Evolutionary conservation across 177 flowering plant genomes (phyloP), one percentile per base, ranked within the genome.

Genomic region (Vitis hybrid): DNA sequence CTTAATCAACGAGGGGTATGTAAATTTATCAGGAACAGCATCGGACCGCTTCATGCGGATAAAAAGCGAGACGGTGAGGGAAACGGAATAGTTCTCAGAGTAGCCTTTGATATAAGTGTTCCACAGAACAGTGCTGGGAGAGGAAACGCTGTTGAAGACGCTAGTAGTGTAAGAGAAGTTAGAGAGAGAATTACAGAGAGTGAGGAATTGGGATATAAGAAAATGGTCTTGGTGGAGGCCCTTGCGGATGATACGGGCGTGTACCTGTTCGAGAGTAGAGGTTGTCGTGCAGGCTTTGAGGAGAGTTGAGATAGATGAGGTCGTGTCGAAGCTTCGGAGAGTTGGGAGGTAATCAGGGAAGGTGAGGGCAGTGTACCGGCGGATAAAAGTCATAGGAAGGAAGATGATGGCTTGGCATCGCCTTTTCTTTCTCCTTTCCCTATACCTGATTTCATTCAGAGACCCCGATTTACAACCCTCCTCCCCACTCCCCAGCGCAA

Each of bases 1-100:
- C 77, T 87, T 89, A 10, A 89, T 70, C 64, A 89, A 60, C n/a
- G 84, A 74, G 4, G 90, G 81, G 51, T 78, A 87, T 1, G 87
- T 79, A 64, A 54, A 83, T 17, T 66, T 65, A 66, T 85, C 88
- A 15, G 88, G 85, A 15, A 60, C 18, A 8, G 67, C 68, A 3
- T 69, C 62, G 1, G 73, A 75, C 10, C 70, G 65, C 71, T 72
- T 82, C 86, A 87, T 77, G 52, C 78, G 78, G 18, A 74, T 60
- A 62, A 83, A 83, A 58, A 80, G 59, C 19, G 72, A 76, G 12
- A 82, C 17, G 9, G 80, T 71, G 8, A 80, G 69, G 11, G 6
- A 1, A 3, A 78, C 67, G 48, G 65, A 30, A 1, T 75, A 68
- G 5, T 64, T 78, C 2, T 77, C 74, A 14, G 80, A 77, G 71